Evolutionary conservation across 768 basidiomycete species (phyloP).

Genomic region (Tricholoma flavovirens): DNA sequence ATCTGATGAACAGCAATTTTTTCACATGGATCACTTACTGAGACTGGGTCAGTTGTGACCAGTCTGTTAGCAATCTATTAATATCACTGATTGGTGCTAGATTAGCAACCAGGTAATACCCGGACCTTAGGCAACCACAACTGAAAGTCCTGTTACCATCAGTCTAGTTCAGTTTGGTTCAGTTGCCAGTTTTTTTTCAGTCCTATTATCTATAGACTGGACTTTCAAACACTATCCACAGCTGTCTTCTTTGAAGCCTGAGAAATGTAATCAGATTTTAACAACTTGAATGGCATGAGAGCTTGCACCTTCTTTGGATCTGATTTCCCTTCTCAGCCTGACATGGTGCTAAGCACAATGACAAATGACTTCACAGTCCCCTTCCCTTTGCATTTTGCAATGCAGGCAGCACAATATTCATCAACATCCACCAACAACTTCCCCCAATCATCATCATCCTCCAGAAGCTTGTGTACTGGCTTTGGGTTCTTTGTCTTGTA

Average conservation of each 20-base stretch:
- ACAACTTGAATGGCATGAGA: neutral
- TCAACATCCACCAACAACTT: conserved; percentile 4
- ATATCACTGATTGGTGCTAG: too few species aligned
- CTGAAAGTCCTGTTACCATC: too few species aligned
- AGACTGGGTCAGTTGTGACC: too few species aligned
- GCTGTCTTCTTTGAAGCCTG: neutral
- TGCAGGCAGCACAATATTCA: neutral
- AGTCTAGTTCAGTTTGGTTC: too few species aligned
- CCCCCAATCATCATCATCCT: conserved; percentile 9
- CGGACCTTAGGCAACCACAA: too few species aligned
- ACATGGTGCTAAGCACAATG: conserved; percentile 4
- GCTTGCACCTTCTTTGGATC: conserved; percentile 3
- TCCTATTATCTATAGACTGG: too few species aligned
- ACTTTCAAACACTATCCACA: too few species aligned
- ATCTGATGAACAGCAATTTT: too few species aligned
- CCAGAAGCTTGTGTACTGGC: conserved; percentile 14
- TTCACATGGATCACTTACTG: too few species aligned
- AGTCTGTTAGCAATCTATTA: too few species aligned
- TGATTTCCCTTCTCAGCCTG: neutral
- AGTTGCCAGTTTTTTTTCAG: too few species aligned
- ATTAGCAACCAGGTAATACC: too few species aligned
- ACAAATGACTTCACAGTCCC: conserved; percentile 6
- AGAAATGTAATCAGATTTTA: neutral
- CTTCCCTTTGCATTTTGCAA: conserved; percentile 4
- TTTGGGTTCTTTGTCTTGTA: conserved; percentile 13